Evolutionary conservation across 78 protist genomes (phyloP).

Genomic region (Dictyostelium capitatum): DNA sequence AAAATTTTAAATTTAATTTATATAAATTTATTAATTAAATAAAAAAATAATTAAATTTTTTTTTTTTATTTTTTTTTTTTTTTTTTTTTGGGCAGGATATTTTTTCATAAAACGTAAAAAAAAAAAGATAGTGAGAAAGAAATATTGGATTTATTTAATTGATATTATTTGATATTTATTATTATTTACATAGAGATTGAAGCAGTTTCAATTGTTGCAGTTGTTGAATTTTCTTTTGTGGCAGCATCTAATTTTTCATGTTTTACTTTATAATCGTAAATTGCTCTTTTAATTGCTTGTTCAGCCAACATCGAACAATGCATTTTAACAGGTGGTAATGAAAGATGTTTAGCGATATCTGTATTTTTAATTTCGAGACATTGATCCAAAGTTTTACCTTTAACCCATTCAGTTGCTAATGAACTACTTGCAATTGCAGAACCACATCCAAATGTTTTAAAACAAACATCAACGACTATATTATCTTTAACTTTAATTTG

Average conservation of each 20-base stretch:
- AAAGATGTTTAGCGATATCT: slow-evolving; percentile 95
- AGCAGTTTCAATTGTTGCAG: neutral
- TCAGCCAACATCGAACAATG: slow-evolving; percentile 98
- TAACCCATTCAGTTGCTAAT: slow-evolving; percentile 90
- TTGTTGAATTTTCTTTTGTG: neutral
- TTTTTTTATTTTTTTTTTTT: no score
- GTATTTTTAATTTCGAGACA: slow-evolving; percentile 90
- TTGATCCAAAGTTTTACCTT: slow-evolving; percentile 96
- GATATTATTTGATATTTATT: neutral
- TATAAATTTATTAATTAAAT: no score
- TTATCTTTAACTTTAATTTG: slow-evolving; percentile 92
- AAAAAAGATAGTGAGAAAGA: neutral
- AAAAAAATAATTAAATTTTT: no score
- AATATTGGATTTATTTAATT: neutral
- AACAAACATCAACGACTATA: slow-evolving; percentile 88
- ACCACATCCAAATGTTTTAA: slow-evolving; percentile 99
- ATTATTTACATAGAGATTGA: slow-evolving; percentile 1
- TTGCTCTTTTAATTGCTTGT: slow-evolving; percentile 97
- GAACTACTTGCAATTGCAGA: slow-evolving; percentile 97
- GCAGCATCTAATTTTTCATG: slow-evolving; percentile 41
- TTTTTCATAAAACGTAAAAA: no score
- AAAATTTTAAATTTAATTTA: no score
- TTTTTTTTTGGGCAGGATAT: no score
- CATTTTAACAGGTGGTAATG: slow-evolving; percentile 98
- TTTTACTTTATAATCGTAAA: slow-evolving; percentile 90